Percentiles rank a stretch among this genome's conserved stretches.
phyloP scores from a whole-genome alignment of 495 filamentous ascomycete genomes.

The Cercophora sp. region DNA sequence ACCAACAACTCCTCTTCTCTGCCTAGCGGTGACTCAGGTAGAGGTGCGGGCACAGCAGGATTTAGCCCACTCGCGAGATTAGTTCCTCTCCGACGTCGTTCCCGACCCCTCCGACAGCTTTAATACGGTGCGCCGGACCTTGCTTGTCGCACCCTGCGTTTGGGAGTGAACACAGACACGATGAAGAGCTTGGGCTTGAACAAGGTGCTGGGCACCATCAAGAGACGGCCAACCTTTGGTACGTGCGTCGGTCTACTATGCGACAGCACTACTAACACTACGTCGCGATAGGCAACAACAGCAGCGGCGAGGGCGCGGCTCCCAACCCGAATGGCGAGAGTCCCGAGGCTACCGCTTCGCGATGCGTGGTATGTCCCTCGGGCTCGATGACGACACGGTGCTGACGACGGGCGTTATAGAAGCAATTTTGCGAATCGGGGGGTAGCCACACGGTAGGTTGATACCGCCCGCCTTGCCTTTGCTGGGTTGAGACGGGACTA shows the following conservation, averaged over 20 bases:
- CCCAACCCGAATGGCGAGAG: slow-evolving; percentile 41
- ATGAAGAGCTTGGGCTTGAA: slow-evolving; percentile 54
- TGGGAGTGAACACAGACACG: slow-evolving; percentile 7
- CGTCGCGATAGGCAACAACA: slow-evolving; percentile 13
- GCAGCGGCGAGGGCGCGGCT: slow-evolving; percentile 23
- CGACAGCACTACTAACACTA: not conserved
- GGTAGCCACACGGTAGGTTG: slow-evolving; percentile 56
- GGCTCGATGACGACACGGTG: not conserved
- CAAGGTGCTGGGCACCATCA: slow-evolving; percentile 53
- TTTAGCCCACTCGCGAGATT: not conserved
- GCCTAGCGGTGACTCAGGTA: no score
- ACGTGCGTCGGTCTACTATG: no score
- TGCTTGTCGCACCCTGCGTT: not conserved
- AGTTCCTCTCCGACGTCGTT: not conserved
- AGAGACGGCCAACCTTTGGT: slow-evolving; percentile 38
- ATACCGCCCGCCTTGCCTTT: not conserved
- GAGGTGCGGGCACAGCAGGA: no score
- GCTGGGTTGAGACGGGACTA: not conserved
- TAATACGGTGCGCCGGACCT: not conserved
- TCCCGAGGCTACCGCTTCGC: slow-evolving; percentile 55
- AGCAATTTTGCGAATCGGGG: slow-evolving; percentile 75
- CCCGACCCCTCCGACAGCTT: not conserved
- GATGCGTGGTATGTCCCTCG: slow-evolving; percentile 44
- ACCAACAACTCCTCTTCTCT: no score
- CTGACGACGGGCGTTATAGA: slow-evolving; percentile 26